phyloP scores from a whole-genome alignment of 148 eudicot species.

The Spergularia bocconei region DNA sequence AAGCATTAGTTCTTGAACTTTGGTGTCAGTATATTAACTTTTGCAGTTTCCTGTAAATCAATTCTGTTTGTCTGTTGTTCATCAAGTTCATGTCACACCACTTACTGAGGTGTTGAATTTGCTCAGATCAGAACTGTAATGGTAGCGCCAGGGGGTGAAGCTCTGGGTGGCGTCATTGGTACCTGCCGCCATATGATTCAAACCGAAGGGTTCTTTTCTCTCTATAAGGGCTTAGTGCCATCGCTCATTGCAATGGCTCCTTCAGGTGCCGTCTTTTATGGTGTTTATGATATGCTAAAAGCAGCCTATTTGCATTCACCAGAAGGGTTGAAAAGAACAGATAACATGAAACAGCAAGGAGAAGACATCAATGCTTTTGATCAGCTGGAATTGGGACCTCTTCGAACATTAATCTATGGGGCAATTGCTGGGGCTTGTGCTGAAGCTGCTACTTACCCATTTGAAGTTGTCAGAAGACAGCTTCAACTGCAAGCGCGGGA shows the following conservation, averaged over 20 bases:
- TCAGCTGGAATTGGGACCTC: conserved; percentile 80
- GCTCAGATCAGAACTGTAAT: conserved; percentile 84
- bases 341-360: conserved; percentile 65
- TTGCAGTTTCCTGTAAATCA: not conserved
- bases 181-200: conserved; percentile 73
- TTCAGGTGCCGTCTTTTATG: conserved; percentile 94
- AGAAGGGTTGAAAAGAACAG: conserved; percentile 68
- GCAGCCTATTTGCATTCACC: conserved; percentile 89
- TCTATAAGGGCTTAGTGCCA: conserved; percentile 88
- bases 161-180: conserved; percentile 85
- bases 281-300: conserved; percentile 90
- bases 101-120: conserved; percentile 13
- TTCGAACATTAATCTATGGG: conserved; percentile 79
- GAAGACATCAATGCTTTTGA: conserved; percentile 75
- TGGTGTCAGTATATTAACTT: no score
- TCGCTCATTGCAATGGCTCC: conserved; percentile 95
- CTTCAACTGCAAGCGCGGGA: conserved; percentile 94
- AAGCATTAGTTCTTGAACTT: not conserved
- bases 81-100: not conserved
- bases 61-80: not conserved
- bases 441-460: conserved; percentile 95
- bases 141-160: conserved; percentile 99
- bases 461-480: conserved; percentile 97
- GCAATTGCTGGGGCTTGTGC: conserved; percentile 97
- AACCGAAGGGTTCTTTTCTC: conserved; percentile 93